A percentile compares a stretch with the other conserved stretches of the same genome.
Evolutionary conservation across 768 basidiomycete species (phyloP).

Genomic region (Leucocoprinus leucothites): DNA sequence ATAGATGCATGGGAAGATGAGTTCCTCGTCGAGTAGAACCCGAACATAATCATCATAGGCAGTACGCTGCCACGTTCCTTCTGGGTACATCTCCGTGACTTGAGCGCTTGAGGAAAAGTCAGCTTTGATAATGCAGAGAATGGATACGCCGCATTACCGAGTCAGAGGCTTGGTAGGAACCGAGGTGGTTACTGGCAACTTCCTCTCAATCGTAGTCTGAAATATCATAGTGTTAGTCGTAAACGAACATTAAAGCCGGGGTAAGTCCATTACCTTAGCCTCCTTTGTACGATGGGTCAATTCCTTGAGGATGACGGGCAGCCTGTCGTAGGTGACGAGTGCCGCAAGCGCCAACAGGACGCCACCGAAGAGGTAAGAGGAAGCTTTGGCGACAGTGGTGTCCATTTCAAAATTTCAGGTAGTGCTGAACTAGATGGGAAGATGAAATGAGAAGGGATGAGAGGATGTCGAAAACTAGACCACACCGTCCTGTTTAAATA

Average conservation of each 20-base stretch:
- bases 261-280: not conserved
- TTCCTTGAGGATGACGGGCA: not conserved
- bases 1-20: too few relatives aligned
- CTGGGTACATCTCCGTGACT: too few relatives aligned
- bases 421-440: too few relatives aligned
- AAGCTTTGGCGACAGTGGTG: not conserved
- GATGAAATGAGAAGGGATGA: too few relatives aligned
- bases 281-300: not conserved
- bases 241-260: too few relatives aligned
- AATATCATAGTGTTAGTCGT: not conserved
- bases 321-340: not conserved
- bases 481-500: too few relatives aligned
- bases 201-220: not conserved
- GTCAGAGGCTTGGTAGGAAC: not conserved
- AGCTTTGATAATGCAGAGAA: too few relatives aligned
- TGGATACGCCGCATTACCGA: not conserved
- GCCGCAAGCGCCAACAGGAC: not conserved
- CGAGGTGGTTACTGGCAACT: not conserved
- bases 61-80: too few relatives aligned
- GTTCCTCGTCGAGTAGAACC: too few relatives aligned
- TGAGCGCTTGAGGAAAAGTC: not conserved
- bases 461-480: too few relatives aligned
- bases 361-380: not conserved
- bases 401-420: too few relatives aligned
- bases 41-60: too few relatives aligned